Evolutionary conservation across 2,329 filamentous ascomycete genomes (phyloP).

Genomic region (Aspergillus thermomutatus): DNA sequence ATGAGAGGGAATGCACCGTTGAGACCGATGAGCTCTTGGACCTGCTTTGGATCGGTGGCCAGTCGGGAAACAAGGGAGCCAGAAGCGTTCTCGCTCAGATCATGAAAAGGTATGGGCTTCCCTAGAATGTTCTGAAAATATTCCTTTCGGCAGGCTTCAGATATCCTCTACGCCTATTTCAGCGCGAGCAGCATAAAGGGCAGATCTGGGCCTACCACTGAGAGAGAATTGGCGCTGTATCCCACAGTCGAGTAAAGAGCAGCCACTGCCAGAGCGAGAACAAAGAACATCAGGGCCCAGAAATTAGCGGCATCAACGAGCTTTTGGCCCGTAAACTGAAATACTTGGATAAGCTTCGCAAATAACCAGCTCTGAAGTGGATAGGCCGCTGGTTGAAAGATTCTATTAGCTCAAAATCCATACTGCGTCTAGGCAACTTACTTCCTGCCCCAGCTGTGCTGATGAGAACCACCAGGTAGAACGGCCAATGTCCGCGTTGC

Average conservation of each 20-base stretch:
- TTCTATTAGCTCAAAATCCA: not conserved
- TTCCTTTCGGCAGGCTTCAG: conserved; percentile 43
- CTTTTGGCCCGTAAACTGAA: conserved; percentile 39
- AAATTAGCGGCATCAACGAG: conserved; percentile 46
- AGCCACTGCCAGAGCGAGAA: conserved; percentile 48
- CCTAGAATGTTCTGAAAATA: conserved; percentile 46
- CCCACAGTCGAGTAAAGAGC: conserved; percentile 46
- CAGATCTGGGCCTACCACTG: conserved; percentile 33
- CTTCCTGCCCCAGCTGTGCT: conserved; percentile 3
- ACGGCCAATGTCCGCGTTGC: conserved; percentile 4
- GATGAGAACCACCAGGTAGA: not conserved
- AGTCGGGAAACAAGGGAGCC: conserved; percentile 48
- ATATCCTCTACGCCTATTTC: conserved; percentile 18
- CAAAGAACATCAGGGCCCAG: conserved; percentile 55
- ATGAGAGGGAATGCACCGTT: conserved; percentile 54
- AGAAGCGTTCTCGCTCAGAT: conserved; percentile 45
- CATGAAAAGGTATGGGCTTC: conserved; percentile 44
- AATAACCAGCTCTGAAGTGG: conserved; percentile 44
- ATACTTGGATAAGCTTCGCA: conserved; percentile 47
- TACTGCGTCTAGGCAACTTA: not conserved
- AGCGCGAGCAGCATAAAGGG: conserved; percentile 6
- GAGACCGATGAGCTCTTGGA: conserved; percentile 50
- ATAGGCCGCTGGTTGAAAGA: conserved; percentile 17
- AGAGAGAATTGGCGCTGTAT: conserved; percentile 43
- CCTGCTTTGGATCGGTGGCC: conserved; percentile 47